A percentile compares a stretch with the other conserved stretches of the same genome.
Conservation (phyloP, 2,329 filamentous ascomycete genomes). For the Talaromyces pinophilus region DNA sequence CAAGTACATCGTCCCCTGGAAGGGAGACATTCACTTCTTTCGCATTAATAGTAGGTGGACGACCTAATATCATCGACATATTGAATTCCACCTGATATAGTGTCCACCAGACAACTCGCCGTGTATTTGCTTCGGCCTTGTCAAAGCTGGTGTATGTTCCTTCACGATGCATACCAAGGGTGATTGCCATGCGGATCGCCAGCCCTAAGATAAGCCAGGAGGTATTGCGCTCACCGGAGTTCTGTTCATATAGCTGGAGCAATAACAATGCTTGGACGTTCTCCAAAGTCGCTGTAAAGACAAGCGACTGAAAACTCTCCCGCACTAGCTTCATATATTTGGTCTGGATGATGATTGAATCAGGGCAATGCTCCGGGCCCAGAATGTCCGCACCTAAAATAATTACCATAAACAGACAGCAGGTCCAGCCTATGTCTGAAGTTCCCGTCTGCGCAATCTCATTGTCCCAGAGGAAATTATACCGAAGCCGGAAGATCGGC, state of each 20-base stretch:
- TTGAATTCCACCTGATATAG: slow-evolving; percentile 44
- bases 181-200: slow-evolving; percentile 33
- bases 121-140: slow-evolving; percentile 37
- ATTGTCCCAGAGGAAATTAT: slow-evolving; percentile 31
- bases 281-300: slow-evolving; percentile 37
- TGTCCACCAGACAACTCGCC: slow-evolving; percentile 43
- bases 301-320: slow-evolving; percentile 33
- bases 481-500: slow-evolving; percentile 40
- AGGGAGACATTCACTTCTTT: slow-evolving; percentile 39
- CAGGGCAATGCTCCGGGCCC: slow-evolving; percentile 25
- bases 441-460: slow-evolving; percentile 16
- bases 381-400: slow-evolving; percentile 39
- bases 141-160: slow-evolving; percentile 32
- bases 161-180: slow-evolving; percentile 33
- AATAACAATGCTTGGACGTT: slow-evolving; percentile 38
- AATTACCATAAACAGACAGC: slow-evolving; percentile 42
- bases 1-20: slow-evolving; percentile 35
- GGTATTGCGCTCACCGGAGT: slow-evolving; percentile 44
- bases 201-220: slow-evolving; percentile 35
- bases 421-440: slow-evolving; percentile 40
- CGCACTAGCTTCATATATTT: slow-evolving; percentile 29
- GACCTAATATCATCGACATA: slow-evolving; percentile 40
- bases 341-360: slow-evolving; percentile 31
- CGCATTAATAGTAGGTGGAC: slow-evolving; percentile 40
- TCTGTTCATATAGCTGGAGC: slow-evolving; percentile 41